These are phyloP conservation scores for Sarcodon aspratus DNA, from an alignment of 768 basidiomycete genomes.

Conservation along the genomic window DNA sequence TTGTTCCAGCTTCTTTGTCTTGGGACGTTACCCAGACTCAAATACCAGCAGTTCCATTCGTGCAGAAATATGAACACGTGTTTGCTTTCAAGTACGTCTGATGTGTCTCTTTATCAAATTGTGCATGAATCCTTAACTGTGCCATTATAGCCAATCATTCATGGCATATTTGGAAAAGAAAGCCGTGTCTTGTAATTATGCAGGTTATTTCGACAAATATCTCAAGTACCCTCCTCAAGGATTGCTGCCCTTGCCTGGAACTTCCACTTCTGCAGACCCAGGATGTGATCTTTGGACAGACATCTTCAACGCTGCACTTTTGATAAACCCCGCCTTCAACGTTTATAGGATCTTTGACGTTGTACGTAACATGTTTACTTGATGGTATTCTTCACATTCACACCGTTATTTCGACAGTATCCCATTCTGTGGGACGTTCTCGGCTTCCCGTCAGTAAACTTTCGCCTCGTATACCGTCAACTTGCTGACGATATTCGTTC, in stretches of 20 bases:
- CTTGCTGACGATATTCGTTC: background rate
- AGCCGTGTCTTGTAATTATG: conserved; percentile 48
- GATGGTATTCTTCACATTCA: background rate
- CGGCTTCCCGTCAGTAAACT: conserved; percentile 54
- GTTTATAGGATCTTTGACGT: conserved; percentile 72
- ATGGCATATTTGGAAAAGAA: conserved; percentile 43
- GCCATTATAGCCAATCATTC: conserved; percentile 41
- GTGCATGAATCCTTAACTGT: background rate
- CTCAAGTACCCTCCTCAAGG: conserved; percentile 57
- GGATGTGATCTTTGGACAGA: conserved; percentile 62
- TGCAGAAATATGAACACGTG: conserved; percentile 58
- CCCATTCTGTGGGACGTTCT: conserved; percentile 73
- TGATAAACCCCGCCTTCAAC: conserved; percentile 66
- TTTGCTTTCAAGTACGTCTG: conserved; percentile 58
- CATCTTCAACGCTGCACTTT: conserved; percentile 50
- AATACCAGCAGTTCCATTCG: conserved; percentile 65
- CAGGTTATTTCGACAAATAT: conserved; percentile 47
- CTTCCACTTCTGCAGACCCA: conserved; percentile 28
- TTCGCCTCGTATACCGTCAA: background rate
- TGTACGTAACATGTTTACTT: conserved; percentile 14
- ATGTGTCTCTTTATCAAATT: background rate
- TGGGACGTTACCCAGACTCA: conserved; percentile 56
- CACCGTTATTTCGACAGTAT: conserved; percentile 19
- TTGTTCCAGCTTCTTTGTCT: conserved; percentile 22
- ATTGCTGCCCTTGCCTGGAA: conserved; percentile 54